Evolutionary conservation across 257 asterid species (phyloP), one percentile per base, ranked within the genome.

Genomic region (Penstemon eatonii): DNA sequence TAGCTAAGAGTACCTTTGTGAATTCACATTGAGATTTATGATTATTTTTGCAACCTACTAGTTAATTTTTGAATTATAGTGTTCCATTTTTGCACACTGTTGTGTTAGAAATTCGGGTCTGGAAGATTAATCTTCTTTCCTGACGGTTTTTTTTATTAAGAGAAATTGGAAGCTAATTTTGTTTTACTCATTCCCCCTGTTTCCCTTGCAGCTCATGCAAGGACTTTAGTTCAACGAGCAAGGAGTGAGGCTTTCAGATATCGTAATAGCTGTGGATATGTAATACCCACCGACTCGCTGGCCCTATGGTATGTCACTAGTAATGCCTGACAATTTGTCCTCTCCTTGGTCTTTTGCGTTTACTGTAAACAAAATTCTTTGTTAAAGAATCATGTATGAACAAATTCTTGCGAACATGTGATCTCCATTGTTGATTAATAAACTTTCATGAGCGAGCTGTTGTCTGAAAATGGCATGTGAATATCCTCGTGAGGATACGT

Each of bases 231-330:
- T 73, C 90, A 86, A 76, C 97, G 91, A 87, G 99, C 96, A 8
- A 91, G 99, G 78, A 89, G 82, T 75, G 96, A 91, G 84, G 99
- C 99, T 68, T 95, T 96, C 66, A 96, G 89, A 68, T 94, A 85
- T 71, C 96, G 99, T 55, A 80, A 76, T 69, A 87, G 75, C 79
- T 91, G 83, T 81, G 99, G 99, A 59, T 91, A 94, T 38, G 99
- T 91, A 84, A 94, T 94, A 95, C 96, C 96, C 5, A 97, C 78
- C 50, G 97, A 94, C 62, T 89, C 75, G 37, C 79, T 94, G 85
- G 96, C 96, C 55, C 81, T 89, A 83, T 94, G 99, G 99, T 89
- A 86, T 68, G 68, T 43, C 5, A 41, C 9, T 60, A 60, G 4
- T 11, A 38, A 7, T 19, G 47, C 49, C 56, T 9, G 42, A 42